Base-by-base conservation (phyloP, 345 rosid species). In the Diplotaxis tenuifolia region DNA sequence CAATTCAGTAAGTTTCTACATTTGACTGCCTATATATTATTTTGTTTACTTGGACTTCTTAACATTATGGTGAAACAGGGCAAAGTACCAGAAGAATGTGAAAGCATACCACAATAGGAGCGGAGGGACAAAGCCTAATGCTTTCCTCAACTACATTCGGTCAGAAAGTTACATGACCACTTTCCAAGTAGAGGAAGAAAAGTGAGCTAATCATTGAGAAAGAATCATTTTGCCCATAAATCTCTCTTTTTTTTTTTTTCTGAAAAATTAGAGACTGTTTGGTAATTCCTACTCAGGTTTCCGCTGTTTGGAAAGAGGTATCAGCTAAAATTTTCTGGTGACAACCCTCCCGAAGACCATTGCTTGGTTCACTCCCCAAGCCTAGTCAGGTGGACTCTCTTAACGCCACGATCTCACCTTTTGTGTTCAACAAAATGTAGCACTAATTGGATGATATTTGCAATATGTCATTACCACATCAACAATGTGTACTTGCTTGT, bases 361-460 rank as follows among this genome's bases (percentile, higher is more conserved):
- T 92, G 96, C 78, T 85, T 95, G 86, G 99, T 95, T 84, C 99
- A 95, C 83, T 95, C 92, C 78, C 96, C 98, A 18, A 92, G 99
- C 84, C 83, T 95, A 82, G 90, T 95, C 82, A 86, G 92, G 99
- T 91, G 68, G 62, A 34, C 66, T 57, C 65, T 60, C 19, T 2
- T 36, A 0, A 45, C 64, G 19, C 54, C 53, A 55, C 11, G 52
- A 20, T 32, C 71, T 69, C 15, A 19, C 32, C 31, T 18, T 58
- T 62, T 32, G 47, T 54, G 12, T 27, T 38, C 6, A 38, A 49
- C 38, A 40, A 52, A 55, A 49, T 7, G 16, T 4, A 32, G 9
- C 67, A 47, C 52, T 32, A 23, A n/a, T 8, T 64, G 32, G 67
- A 63, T 70, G 50, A 36, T 40, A 31, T 7, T n/a, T 34, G 47